phyloP scores from a whole-genome alignment of 1,284 basidiomycete species.

The Pascua sp. region DNA sequence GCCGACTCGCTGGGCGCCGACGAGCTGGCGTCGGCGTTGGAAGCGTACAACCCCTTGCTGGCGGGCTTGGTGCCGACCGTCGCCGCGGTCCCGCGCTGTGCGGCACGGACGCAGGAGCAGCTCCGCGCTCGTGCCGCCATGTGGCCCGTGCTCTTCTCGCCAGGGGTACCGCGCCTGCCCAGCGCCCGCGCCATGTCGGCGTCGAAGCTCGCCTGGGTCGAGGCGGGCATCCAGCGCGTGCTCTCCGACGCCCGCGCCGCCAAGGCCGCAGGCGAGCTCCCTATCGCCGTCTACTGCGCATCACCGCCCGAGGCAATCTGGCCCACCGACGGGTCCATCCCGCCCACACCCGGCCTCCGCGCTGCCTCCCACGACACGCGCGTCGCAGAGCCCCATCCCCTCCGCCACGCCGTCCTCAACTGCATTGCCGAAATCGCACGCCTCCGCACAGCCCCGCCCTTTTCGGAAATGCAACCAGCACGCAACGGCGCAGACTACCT shows the following conservation, averaged over 20 bases:
- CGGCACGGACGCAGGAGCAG: constrained; percentile 68
- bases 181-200: constrained; percentile 58
- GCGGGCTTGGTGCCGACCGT: constrained; percentile 56
- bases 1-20: constrained; percentile 17
- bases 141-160: constrained; percentile 80
- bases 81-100: constrained; percentile 62
- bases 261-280: constrained; percentile 60
- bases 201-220: constrained; percentile 66
- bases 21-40: constrained; percentile 35
- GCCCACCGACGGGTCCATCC: constrained; percentile 54
- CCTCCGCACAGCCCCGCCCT: constrained; percentile 54
- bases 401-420: constrained; percentile 77
- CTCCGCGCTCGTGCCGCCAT: constrained; percentile 62
- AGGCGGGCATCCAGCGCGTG: constrained; percentile 61
- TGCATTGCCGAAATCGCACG: constrained; percentile 59
- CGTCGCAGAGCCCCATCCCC: constrained; percentile 62
- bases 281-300: constrained; percentile 71
- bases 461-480: constrained; percentile 35
- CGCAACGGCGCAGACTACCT: constrained; percentile 75
- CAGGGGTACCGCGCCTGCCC: constrained; percentile 62
- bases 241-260: constrained; percentile 57
- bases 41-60: constrained; percentile 48
- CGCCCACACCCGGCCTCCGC: constrained; percentile 45
- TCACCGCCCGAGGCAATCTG: constrained; percentile 56
- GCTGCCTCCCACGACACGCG: constrained; percentile 65